A percentile compares a stretch with the other conserved stretches of the same genome.
phyloP scores from a whole-genome alignment of 1,284 basidiomycete species.

The Somion occarium region DNA sequence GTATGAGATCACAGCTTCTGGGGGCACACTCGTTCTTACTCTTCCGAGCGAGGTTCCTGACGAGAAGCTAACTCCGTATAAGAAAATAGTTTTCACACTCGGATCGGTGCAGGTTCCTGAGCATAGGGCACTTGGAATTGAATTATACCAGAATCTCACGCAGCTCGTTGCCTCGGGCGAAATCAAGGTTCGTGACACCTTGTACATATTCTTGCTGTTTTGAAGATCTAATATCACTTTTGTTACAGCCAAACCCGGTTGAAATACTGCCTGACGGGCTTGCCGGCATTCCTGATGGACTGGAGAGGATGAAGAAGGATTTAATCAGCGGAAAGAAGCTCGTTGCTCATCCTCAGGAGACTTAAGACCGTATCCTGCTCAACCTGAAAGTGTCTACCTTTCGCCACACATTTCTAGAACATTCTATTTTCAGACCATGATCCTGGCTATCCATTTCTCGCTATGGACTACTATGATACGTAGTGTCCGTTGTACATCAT shows the following conservation, averaged over 20 bases:
- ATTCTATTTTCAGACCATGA: no score
- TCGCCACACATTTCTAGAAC: no score
- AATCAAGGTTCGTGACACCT: slow-evolving; percentile 8
- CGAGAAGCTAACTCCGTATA: not conserved
- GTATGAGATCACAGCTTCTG: slow-evolving; percentile 10
- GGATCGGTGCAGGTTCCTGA: not conserved
- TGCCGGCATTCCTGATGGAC: slow-evolving; percentile 21
- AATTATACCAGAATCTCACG: slow-evolving; percentile 4
- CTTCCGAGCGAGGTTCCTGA: not conserved
- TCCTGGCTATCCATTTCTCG: no score
- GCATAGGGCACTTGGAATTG: slow-evolving; percentile 4
- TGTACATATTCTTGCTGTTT: not conserved
- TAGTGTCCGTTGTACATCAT: no score
- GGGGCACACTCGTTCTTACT: slow-evolving; percentile 11
- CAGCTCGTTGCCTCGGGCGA: slow-evolving; percentile 9
- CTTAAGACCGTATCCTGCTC: no score
- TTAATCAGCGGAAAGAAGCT: slow-evolving; percentile 26
- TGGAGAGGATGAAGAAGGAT: slow-evolving; percentile 18
- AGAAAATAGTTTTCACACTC: not conserved
- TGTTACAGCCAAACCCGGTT: slow-evolving; percentile 23
- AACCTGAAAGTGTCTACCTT: no score
- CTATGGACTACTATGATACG: no score
- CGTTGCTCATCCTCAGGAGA: slow-evolving; percentile 19
- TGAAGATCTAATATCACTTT: not conserved
- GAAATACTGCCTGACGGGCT: slow-evolving; percentile 26